Evolutionary conservation across 75 land plant species (phyloP).

Genomic region (Chamaecyparis obtusa): DNA sequence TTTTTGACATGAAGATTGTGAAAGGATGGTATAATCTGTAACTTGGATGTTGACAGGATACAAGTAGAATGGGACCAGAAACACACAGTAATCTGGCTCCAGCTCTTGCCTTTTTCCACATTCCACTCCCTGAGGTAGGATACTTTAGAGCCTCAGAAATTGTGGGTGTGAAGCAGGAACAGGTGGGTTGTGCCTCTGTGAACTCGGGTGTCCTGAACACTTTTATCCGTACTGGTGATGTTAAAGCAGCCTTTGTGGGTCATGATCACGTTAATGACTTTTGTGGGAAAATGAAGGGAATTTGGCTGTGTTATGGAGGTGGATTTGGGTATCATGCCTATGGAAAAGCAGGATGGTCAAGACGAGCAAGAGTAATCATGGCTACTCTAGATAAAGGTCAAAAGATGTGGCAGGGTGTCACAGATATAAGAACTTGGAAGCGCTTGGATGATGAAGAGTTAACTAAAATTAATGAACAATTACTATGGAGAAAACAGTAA

Average conservation of each 20-base stretch:
- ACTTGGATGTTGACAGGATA: constrained; percentile 16
- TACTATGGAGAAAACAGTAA: constrained; percentile 43
- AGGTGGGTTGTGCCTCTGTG: constrained; percentile 51
- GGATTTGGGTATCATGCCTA: constrained; percentile 80
- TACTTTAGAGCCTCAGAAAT: constrained; percentile 28
- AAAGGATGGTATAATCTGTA: neutral
- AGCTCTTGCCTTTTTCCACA: constrained; percentile 73
- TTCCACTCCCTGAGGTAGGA: constrained; percentile 63
- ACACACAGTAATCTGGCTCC: constrained; percentile 15
- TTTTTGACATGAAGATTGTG: neutral
- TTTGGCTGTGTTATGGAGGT: constrained; percentile 82
- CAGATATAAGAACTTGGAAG: constrained; percentile 72
- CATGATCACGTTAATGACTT: constrained; percentile 82
- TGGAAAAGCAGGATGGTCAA: constrained; percentile 69
- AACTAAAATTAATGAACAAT: constrained; percentile 65
- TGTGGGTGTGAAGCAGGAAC: constrained; percentile 62
- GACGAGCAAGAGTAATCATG: constrained; percentile 63
- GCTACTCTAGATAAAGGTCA: constrained; percentile 47
- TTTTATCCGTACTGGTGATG: constrained; percentile 44
- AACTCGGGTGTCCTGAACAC: constrained; percentile 66
- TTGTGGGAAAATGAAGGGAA: constrained; percentile 56
- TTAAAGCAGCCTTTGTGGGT: constrained; percentile 74
- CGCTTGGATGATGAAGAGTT: constrained; percentile 58
- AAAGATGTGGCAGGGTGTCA: constrained; percentile 52
- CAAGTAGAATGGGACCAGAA: neutral